Percentiles rank a stretch among this genome's conserved stretches.
Conservation (phyloP, 2,329 filamentous ascomycete species). For the Fusarium pseudoanthophilum region DNA sequence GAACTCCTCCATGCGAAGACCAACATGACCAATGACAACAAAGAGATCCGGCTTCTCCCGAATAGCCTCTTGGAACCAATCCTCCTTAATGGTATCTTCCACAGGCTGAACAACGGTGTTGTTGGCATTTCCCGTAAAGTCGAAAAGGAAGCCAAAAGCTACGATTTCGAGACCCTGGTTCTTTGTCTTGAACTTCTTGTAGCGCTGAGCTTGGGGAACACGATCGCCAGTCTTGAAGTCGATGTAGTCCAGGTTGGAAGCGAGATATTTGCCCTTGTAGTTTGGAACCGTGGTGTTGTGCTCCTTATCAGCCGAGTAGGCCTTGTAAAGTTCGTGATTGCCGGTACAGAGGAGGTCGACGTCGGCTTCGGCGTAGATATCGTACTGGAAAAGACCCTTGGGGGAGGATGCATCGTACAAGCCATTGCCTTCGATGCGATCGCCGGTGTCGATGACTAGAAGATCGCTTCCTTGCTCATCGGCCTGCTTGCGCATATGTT, state of each 20-base stretch:
- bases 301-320: constrained; percentile 80
- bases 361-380: constrained; percentile 83
- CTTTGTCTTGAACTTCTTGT: constrained; percentile 90
- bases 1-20: constrained; percentile 83
- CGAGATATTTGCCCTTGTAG: constrained; percentile 82
- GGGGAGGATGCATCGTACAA: constrained; percentile 91
- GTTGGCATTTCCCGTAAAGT: constrained; percentile 90
- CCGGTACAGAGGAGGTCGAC: constrained; percentile 88
- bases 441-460: constrained; percentile 94
- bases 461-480: constrained; percentile 84
- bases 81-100: constrained; percentile 80
- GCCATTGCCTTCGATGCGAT: constrained; percentile 92
- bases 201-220: constrained; percentile 82
- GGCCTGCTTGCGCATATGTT: constrained; percentile 81
- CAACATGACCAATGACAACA: constrained; percentile 86
- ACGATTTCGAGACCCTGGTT: constrained; percentile 85
- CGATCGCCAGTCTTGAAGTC: constrained; percentile 76
- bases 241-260: constrained; percentile 92
- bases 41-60: constrained; percentile 89
- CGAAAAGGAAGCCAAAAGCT: constrained; percentile 93
- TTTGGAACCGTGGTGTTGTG: constrained; percentile 83
- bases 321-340: constrained; percentile 94
- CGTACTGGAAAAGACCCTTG: constrained; percentile 88
- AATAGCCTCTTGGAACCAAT: constrained; percentile 90
- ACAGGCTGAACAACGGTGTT: constrained; percentile 88